phyloP scores from a whole-genome alignment of 192 early-diverging fungal species.

The Cladochytrium replicatum region DNA sequence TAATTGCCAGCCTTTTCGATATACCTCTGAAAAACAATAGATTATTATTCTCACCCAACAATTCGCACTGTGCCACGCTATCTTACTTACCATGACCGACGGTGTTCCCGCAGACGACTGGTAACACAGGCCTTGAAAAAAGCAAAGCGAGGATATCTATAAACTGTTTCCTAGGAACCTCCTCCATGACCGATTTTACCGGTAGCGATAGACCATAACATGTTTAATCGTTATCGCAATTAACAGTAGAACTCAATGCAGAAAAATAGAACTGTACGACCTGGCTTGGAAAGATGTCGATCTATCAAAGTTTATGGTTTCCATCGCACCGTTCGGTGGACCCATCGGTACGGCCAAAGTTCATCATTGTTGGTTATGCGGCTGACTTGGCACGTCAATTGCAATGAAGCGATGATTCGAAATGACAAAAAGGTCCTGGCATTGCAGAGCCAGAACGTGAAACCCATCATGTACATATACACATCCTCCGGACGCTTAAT shows the following conservation, averaged over 20 bases:
- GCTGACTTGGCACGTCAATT: neutral
- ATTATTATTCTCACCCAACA: too few species aligned
- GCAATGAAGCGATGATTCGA: constrained; percentile 72
- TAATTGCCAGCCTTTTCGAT: too few species aligned
- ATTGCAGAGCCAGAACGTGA: constrained; percentile 62
- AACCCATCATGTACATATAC: constrained; percentile 76
- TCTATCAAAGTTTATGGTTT: constrained; percentile 70
- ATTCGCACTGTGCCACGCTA: too few species aligned
- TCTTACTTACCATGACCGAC: too few species aligned
- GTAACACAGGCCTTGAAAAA: too few species aligned
- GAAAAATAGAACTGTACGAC: constrained; percentile 71
- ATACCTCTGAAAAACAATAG: too few species aligned
- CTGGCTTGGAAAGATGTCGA: constrained; percentile 87
- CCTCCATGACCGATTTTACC: constrained; percentile 26
- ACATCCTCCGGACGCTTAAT: constrained; percentile 76
- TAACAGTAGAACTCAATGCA: constrained; percentile 7
- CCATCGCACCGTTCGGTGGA: constrained; percentile 82
- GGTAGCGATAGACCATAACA: constrained; percentile 9
- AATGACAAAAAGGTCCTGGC: constrained; percentile 76
- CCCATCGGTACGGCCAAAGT: constrained; percentile 60
- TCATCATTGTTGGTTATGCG: neutral
- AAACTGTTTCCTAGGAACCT: constrained; percentile 19
- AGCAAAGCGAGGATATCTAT: too few species aligned
- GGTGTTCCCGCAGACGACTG: too few species aligned
- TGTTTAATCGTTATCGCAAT: constrained; percentile 2